These are phyloP conservation scores for Apiotrichum siamense DNA, from an alignment of 1,284 basidiomycete genomes.

Conservation along the genomic window DNA sequence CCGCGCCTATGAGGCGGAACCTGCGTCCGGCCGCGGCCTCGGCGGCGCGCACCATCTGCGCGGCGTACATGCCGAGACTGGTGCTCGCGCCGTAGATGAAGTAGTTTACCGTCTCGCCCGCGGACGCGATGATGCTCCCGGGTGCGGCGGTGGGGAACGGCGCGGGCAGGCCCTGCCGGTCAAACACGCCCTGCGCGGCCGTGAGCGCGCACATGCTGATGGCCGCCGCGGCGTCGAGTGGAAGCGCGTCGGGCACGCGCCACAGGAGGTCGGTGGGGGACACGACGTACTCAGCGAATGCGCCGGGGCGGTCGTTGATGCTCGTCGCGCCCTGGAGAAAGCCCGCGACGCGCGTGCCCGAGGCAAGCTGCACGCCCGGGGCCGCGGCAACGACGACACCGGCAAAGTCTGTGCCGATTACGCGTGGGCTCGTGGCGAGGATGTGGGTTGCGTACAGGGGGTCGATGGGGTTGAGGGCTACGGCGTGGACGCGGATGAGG, in stretches of 20 bases:
- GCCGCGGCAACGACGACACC: slow-evolving; percentile 2
- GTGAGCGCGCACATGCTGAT: slow-evolving; percentile 14
- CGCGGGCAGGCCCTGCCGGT: slow-evolving; percentile 2
- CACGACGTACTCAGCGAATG: slow-evolving; percentile 6
- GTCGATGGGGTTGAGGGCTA: slow-evolving; percentile 16
- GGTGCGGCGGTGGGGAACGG: background rate
- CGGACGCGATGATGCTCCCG: background rate
- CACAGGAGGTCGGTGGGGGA: slow-evolving; percentile 4
- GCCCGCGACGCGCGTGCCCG: slow-evolving; percentile 6
- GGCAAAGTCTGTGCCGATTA: slow-evolving; percentile 14
- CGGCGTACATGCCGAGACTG: slow-evolving; percentile 9
- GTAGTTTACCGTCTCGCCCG: background rate
- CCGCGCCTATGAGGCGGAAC: slow-evolving; percentile 1
- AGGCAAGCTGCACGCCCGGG: background rate
- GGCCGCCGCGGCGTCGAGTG: background rate
- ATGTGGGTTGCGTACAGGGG: background rate
- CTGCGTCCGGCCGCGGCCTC: background rate
- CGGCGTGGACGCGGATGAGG: slow-evolving; percentile 5
- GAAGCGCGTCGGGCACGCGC: background rate
- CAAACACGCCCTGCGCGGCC: slow-evolving; percentile 11
- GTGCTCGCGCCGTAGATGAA: slow-evolving; percentile 11
- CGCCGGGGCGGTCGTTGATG: slow-evolving; percentile 7
- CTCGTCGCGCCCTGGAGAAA: slow-evolving; percentile 5
- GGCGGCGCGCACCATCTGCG: slow-evolving; percentile 4
- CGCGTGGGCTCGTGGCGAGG: slow-evolving; percentile 1